Evolutionary conservation across 192 early-diverging fungal genomes (phyloP), one percentile per base, ranked within the genome.

Genomic region (Backusella westeae): DNA sequence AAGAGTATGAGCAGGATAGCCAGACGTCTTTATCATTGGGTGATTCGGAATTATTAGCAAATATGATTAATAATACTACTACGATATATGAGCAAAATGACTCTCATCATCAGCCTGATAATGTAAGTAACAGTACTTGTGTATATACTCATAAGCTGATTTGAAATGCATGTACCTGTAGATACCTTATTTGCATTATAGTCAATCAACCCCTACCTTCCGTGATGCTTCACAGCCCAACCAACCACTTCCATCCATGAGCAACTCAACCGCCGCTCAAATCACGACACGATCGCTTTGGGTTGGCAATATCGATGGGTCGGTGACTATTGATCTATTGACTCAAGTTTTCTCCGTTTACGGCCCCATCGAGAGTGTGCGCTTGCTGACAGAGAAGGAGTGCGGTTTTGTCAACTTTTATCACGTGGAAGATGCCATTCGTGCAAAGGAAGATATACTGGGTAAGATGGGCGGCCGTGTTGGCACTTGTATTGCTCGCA

Each of bases 341-440:
- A 87, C 91, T 7, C 88, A 89, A 63, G 79, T 93, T 14, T 99
- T 99, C 79, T 89, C 90, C 52, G 90, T 90, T 42, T 99, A 94
- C 83, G 97, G 97, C 0, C 85, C 93, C 14, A 96, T 99, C 72
- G 97, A 99, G 80, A 91, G 90, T 63, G 84, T 97, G 52, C 89
- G 96, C 34, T 88, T 99, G 69, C 85, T 98, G 21, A 90, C 92
- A 1, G 97, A 99, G 76, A 96, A 96, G 82, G 96, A 99, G 75
- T 98, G 97, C 70, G 97, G 95, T 26, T 99, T 98, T 81, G 90
- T 99, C 71, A 99, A 96, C 77, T 98, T 93, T 80, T 77, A 87
- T 44, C 86, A 90, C 14, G 84, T 94, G 8, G 97, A 96, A 73
- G 95, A 98, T 79, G 97, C 97, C 21, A 80, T 96, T 39, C 78